Conservation (phyloP, 257 asterid species). For the Coffea eugenioides region DNA sequence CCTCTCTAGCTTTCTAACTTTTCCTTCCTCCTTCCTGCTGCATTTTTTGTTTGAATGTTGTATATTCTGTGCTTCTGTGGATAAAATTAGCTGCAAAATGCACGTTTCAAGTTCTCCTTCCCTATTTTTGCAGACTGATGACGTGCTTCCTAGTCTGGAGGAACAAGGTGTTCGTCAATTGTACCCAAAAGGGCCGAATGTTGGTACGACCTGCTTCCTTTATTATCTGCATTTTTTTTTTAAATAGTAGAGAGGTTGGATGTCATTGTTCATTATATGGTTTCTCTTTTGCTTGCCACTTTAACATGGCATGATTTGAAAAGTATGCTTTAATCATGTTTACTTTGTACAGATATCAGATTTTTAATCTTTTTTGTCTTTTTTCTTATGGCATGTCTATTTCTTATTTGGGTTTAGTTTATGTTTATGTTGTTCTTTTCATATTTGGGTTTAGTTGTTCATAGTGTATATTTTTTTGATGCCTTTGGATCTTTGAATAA, state of each 20-base stretch:
- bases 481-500: neutral
- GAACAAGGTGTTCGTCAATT: slow-evolving; percentile 96
- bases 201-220: slow-evolving; percentile 43
- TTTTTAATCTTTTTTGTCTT: too few species aligned
- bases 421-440: neutral
- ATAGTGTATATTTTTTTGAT: neutral
- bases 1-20: neutral
- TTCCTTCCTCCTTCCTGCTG: neutral
- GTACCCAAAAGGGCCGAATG: slow-evolving; percentile 80
- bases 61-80: neutral
- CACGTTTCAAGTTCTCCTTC: slow-evolving; percentile 4
- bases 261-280: neutral
- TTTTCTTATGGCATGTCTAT: neutral
- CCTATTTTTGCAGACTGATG: slow-evolving; percentile 66
- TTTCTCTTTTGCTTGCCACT: neutral
- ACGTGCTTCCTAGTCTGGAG: slow-evolving; percentile 85
- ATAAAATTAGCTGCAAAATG: neutral
- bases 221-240: neutral
- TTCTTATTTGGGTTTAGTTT: neutral
- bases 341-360: neutral
- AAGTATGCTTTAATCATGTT: neutral
- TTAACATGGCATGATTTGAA: neutral
- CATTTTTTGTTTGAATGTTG: neutral
- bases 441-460: neutral
- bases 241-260: neutral